Evolutionary conservation across 352 stramenopile species (phyloP).

Genomic region (Proteromonas lacertae): DNA sequence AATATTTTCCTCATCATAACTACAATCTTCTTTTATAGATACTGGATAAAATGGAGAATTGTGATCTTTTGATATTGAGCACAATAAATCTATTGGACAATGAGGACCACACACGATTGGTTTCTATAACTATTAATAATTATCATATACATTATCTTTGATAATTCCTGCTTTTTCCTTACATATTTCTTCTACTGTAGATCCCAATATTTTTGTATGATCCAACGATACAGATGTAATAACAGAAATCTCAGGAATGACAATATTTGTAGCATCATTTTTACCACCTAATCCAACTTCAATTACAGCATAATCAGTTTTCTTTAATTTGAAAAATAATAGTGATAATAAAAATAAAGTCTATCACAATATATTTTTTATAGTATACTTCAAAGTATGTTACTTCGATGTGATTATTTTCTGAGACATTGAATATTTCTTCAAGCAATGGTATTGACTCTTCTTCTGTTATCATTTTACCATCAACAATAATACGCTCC

Average conservation of each 20-base stretch:
- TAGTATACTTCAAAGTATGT: conserved; percentile 95
- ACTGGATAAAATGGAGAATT: no score
- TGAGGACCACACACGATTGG: conserved; percentile 30
- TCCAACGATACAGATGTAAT: conserved; percentile 87
- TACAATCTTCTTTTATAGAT: no score
- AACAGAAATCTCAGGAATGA: conserved; percentile 43
- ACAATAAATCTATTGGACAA: no score
- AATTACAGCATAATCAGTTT: conserved; percentile 26
- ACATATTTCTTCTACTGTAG: conserved; percentile 73
- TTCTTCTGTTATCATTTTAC: conserved; percentile 26
- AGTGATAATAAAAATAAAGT: conserved; percentile 71
- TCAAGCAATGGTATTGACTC: no score
- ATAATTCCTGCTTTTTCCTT: conserved; percentile 79
- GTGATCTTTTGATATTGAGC: no score
- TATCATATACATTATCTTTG: conserved; percentile 46
- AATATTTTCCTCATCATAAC: no score
- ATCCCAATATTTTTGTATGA: conserved; percentile 71
- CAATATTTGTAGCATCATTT: conserved; percentile 83
- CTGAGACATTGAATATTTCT: conserved; percentile 24
- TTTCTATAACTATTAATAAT: no score
- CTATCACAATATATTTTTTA: no score
- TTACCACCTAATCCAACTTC: conserved; percentile 88
- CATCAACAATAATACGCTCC: conserved; percentile 71
- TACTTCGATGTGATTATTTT: conserved; percentile 52
- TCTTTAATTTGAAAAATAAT: conserved; percentile 3